Conservation (phyloP, 495 filamentous ascomycete species). For the Bombardia bombarda region DNA sequence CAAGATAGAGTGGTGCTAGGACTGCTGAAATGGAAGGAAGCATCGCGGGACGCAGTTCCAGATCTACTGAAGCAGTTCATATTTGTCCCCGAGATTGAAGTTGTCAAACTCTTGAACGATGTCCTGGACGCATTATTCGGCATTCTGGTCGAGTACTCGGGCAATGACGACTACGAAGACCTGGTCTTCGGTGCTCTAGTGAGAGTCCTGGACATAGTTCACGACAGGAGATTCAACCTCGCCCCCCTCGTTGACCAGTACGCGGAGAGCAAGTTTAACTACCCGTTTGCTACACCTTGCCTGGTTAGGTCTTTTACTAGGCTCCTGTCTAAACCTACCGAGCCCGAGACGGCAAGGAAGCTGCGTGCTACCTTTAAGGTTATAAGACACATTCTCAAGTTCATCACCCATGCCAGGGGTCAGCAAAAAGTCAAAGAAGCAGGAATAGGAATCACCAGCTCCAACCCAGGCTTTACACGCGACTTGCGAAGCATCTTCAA, state of each 20-base stretch:
- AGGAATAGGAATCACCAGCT: conserved; percentile 77
- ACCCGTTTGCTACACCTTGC: conserved; percentile 88
- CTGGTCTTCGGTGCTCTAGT: conserved; percentile 86
- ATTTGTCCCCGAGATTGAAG: conserved; percentile 95
- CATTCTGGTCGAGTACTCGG: conserved; percentile 79
- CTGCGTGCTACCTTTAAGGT: conserved; percentile 94
- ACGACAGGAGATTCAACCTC: conserved; percentile 89
- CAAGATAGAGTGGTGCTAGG: conserved; percentile 85
- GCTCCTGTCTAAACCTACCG: conserved; percentile 68
- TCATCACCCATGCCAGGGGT: conserved; percentile 83
- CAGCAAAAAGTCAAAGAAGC: conserved; percentile 86
- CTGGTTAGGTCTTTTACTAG: conserved; percentile 80
- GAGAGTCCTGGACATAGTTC: conserved; percentile 82
- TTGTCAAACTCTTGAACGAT: conserved; percentile 84
- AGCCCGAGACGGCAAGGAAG: conserved; percentile 71
- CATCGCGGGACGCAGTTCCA: conserved; percentile 58
- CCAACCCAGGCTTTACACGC: conserved; percentile 66
- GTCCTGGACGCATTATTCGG: conserved; percentile 91
- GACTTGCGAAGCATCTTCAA: conserved; percentile 85
- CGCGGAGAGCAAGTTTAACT: conserved; percentile 82
- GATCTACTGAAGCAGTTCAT: conserved; percentile 71
- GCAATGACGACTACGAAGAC: conserved; percentile 87
- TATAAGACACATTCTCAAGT: conserved; percentile 82
- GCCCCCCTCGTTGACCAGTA: conserved; percentile 86
- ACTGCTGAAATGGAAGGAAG: conserved; percentile 77